Percentiles rank a stretch among this genome's conserved stretches.
These are phyloP conservation scores for Globisporangium rhizosaccharum DNA, from an alignment of 352 stramenopile species.

Conservation along the genomic window DNA sequence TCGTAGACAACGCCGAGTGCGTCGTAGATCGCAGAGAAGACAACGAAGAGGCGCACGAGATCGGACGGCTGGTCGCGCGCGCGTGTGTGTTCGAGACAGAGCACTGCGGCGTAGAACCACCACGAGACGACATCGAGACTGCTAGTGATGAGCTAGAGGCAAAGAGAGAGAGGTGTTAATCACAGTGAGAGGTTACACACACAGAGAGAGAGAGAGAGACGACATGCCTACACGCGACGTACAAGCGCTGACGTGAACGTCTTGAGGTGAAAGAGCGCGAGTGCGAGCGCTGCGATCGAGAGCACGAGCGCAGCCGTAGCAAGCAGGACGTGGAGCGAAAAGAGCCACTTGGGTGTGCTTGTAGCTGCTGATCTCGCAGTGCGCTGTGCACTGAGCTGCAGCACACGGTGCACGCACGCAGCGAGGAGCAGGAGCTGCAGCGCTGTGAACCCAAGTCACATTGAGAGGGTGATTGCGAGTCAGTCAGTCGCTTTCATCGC, in stretches of 20 bases:
- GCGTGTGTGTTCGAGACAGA: slow-evolving; percentile 10
- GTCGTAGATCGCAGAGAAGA: slow-evolving; percentile 16
- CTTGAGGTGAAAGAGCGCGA: slow-evolving; percentile 13
- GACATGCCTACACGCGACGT: neutral
- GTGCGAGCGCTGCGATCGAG: slow-evolving; percentile 16
- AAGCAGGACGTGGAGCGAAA: slow-evolving; percentile 29
- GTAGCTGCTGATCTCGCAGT: neutral
- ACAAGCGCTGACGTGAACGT: slow-evolving; percentile 35
- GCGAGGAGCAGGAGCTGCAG: slow-evolving; percentile 30
- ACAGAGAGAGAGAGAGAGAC: neutral
- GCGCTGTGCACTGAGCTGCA: slow-evolving; percentile 17
- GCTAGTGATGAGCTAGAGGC: slow-evolving; percentile 11
- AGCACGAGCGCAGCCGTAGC: slow-evolving; percentile 15
- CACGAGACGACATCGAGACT: slow-evolving; percentile 13
- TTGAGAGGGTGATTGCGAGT: neutral
- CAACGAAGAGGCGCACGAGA: slow-evolving; percentile 8
- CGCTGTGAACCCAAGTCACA: slow-evolving; percentile 12
- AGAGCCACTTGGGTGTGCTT: slow-evolving; percentile 5
- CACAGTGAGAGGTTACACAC: neutral
- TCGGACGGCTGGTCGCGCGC: neutral
- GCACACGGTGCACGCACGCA: slow-evolving; percentile 33
- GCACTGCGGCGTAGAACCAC: slow-evolving; percentile 14
- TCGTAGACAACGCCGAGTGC: slow-evolving; percentile 3
- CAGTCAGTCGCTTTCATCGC: too few relatives aligned
- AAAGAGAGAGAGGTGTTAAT: neutral